Evolutionary conservation across 148 eudicot species (phyloP).

Genomic region (Rhododendron mucronatum): DNA sequence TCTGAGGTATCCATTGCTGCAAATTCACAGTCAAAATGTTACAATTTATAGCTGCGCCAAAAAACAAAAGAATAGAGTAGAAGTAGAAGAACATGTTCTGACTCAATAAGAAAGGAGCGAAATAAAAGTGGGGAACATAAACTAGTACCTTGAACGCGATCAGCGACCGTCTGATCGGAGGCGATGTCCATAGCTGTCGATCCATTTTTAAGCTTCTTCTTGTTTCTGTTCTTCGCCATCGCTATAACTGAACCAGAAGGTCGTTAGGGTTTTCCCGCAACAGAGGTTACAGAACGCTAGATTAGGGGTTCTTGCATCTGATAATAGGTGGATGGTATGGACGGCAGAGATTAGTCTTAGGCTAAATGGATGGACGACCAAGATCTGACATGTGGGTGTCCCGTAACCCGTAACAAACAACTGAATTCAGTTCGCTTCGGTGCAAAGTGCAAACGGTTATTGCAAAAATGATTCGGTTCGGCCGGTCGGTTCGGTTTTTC

Average conservation of each 20-base stretch:
- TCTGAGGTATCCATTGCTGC: conserved; percentile 77
- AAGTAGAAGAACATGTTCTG: background rate
- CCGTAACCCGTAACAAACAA: too few species aligned
- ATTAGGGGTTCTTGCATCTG: too few species aligned
- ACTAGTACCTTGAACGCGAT: conserved; percentile 40
- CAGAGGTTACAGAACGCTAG: conserved; percentile 8
- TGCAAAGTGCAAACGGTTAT: too few species aligned
- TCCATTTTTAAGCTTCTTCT: conserved; percentile 37
- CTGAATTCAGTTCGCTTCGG: too few species aligned
- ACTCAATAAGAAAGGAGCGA: background rate
- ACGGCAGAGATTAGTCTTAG: too few species aligned
- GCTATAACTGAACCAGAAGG: background rate
- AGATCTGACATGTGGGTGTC: too few species aligned
- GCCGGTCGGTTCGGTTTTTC: too few species aligned
- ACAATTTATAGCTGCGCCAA: background rate
- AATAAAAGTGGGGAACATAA: background rate
- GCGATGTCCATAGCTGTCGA: conserved; percentile 41
- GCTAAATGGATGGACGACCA: too few species aligned
- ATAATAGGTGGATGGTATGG: too few species aligned
- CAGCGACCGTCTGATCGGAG: conserved; percentile 15
- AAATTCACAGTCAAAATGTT: background rate
- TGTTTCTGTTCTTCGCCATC: conserved; percentile 78
- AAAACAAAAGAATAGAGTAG: background rate
- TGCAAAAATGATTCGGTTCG: too few species aligned
- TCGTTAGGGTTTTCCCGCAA: background rate